Evolutionary conservation across 768 basidiomycete genomes (phyloP).

Genomic region (Russula vinacea): DNA sequence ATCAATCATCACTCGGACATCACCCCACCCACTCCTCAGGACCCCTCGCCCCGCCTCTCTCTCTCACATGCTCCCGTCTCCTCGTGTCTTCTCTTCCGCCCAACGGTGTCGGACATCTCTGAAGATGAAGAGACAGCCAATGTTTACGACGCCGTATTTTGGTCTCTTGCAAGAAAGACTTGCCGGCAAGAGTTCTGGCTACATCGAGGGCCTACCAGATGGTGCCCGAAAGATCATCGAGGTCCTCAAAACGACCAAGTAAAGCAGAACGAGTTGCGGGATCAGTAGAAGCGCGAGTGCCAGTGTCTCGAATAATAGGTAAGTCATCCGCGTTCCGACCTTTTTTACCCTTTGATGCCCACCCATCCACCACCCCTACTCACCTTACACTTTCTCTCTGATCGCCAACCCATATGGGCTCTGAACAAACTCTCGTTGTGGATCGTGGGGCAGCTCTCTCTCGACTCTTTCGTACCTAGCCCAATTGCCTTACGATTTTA

Average conservation of each 20-base stretch:
- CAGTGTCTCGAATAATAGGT: slow-evolving; percentile 93
- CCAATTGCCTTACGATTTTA: no score
- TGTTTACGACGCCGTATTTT: slow-evolving; percentile 64
- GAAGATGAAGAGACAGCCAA: slow-evolving; percentile 67
- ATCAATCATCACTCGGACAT: slow-evolving; percentile 52
- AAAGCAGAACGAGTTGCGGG: slow-evolving; percentile 87
- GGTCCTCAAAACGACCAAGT: slow-evolving; percentile 89
- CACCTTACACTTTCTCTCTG: background rate
- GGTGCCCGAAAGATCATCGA: slow-evolving; percentile 82
- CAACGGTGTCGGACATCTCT: slow-evolving; percentile 82
- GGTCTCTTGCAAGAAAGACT: slow-evolving; percentile 88
- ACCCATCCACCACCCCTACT: background rate
- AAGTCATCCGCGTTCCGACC: slow-evolving; percentile 30
- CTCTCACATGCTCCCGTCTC: slow-evolving; percentile 78
- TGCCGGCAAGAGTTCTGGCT: slow-evolving; percentile 81
- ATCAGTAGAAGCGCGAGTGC: slow-evolving; percentile 92
- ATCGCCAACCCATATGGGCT: slow-evolving; percentile 5
- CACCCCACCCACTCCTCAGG: slow-evolving; percentile 91
- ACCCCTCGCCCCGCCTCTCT: slow-evolving; percentile 64
- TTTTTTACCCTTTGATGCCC: background rate
- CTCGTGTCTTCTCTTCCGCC: slow-evolving; percentile 72
- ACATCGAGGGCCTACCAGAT: slow-evolving; percentile 83
- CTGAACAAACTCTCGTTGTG: background rate
- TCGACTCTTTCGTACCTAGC: background rate
- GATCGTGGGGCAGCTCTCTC: background rate